Evolutionary conservation across 2,329 filamentous ascomycete genomes (phyloP), one percentile per base, ranked within the genome.

Genomic region (Fusarium bulbicola): DNA sequence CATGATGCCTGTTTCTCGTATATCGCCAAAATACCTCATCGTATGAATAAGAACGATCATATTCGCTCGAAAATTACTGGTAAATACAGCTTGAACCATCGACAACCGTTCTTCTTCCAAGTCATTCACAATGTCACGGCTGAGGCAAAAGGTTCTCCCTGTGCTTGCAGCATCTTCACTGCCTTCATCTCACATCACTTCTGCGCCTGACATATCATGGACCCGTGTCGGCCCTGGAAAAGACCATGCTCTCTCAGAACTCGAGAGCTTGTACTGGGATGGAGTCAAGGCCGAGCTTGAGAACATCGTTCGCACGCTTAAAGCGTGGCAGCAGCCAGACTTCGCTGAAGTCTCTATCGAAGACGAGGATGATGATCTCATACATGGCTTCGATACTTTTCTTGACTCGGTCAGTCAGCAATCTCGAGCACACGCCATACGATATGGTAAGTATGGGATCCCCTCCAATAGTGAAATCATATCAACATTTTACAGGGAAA

Each of bases 251-350:
- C 59, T 74, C 36, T 45, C 46, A 9, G 73, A 76, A 20, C 68
- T 76, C 10, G 53, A 76, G 30, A 60, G 20, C 7, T 26, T 76
- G 8, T 76, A 76, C 49, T 76, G 74, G 74, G 70, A 76, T 37
- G 73, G 74, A 3, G 71, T 76, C 50, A 70, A 70, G 20, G 63
- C 62, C 1, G 74, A 76, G 50, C 73, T 76, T 24, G 73, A 76
- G 47, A 76, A 76, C 45, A 76, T 76, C 28, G 53, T 76, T n/a
- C 71, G 71, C 5, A 76, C 74, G 6, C 71, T 76, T 24, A 74
- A 66, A 50, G 58, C 39, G 11, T 76, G 74, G 74, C 68, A 74
- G 39, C 66, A 74, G 28, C 61, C 73, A 37, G 65, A 76, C 24
- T 64, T 53, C 28, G 24, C 62, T 1, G 49, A 68, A 24, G 71